Conservation (phyloP, 192 early-diverging fungal species). For the Backusella sp. region DNA sequence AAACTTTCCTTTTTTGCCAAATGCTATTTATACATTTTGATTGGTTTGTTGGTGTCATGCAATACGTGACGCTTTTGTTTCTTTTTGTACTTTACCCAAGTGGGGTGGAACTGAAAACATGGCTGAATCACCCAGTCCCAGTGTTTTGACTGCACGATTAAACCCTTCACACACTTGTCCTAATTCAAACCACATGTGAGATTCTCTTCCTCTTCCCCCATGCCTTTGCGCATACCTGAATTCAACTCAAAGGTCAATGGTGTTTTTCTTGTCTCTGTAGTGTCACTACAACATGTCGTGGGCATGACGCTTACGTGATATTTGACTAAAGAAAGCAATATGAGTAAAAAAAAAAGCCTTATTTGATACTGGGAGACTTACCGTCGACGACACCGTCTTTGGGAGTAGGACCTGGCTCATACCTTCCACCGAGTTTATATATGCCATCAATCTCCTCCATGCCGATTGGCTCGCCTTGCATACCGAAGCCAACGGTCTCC, state of each 20-base stretch:
- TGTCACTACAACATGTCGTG: not conserved
- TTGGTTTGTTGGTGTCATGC: not conserved
- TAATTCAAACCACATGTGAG: not conserved
- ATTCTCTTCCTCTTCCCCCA: not conserved
- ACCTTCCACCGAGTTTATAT: not conserved
- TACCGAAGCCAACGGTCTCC: not conserved
- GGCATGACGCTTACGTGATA: not conserved
- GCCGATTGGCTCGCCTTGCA: not conserved
- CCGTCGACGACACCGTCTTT: not conserved
- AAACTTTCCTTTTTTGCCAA: slow-evolving; percentile 5
- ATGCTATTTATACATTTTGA: not conserved
- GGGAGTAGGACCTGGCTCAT: not conserved
- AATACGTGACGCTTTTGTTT: not conserved
- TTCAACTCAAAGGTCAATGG: slow-evolving; percentile 1
- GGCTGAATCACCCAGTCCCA: not conserved
- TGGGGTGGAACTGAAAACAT: not conserved
- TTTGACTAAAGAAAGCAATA: not conserved
- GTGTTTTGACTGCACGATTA: not conserved
- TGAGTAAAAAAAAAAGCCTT: too few relatives aligned
- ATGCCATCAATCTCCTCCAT: not conserved
- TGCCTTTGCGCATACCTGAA: not conserved
- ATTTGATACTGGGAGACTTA: not conserved
- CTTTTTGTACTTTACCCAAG: not conserved
- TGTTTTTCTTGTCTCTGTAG: not conserved
- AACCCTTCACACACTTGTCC: slow-evolving; percentile 1